Evolutionary conservation across 805 yeast genomes (phyloP).

Genomic region (Candida suzukii): DNA sequence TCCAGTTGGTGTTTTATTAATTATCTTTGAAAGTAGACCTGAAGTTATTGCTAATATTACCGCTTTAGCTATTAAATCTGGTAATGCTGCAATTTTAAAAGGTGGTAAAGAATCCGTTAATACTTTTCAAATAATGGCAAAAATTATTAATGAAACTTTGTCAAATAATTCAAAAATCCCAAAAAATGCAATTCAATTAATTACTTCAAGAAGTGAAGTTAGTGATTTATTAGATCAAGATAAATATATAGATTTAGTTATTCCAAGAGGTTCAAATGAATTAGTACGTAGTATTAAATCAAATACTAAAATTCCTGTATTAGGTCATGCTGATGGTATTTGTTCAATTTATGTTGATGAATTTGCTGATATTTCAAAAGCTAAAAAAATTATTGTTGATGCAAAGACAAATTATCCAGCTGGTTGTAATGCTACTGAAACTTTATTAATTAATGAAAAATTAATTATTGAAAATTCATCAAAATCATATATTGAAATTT

Average conservation of each 20-base stretch:
- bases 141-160: constrained; percentile 57
- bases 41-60: constrained; percentile 98
- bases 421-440: constrained; percentile 97
- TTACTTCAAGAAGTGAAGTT: constrained; percentile 86
- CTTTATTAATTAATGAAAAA: constrained; percentile 55
- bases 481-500: constrained; percentile 9
- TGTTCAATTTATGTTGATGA: constrained; percentile 83
- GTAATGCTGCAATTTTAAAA: constrained; percentile 92
- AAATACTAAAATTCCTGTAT: constrained; percentile 88
- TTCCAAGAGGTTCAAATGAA: constrained; percentile 96
- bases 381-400: constrained; percentile 69
- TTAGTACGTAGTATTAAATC: constrained; percentile 81
- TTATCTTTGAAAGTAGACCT: constrained; percentile 94
- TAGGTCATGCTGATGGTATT: constrained; percentile 98
- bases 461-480: constrained; percentile 16
- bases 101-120: constrained; percentile 93
- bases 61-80: constrained; percentile 91
- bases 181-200: constrained; percentile 72
- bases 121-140: constrained; percentile 79
- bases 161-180: constrained; percentile 64
- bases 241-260: constrained; percentile 84
- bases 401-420: constrained; percentile 96
- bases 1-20: constrained; percentile 89
- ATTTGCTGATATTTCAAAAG: constrained; percentile 71
- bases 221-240: constrained; percentile 80